These are phyloP conservation scores for Dendryphion nanum DNA, from an alignment of 2,329 filamentous ascomycete species.

Conservation along the genomic window DNA sequence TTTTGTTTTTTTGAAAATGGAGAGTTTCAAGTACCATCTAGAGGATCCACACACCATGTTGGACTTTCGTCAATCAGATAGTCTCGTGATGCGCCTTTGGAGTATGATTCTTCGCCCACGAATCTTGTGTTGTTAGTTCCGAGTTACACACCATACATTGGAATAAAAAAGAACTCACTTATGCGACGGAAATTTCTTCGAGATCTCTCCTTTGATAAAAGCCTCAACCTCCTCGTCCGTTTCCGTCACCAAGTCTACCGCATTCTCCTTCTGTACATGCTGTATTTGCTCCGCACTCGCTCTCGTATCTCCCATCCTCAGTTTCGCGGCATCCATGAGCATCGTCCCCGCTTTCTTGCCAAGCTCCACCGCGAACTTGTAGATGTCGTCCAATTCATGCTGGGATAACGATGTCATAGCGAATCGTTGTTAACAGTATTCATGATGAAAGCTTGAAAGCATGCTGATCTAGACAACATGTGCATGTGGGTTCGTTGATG, in stretches of 20 bases:
- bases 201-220: conserved; percentile 64
- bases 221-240: conserved; percentile 73
- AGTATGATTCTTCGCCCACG: conserved; percentile 75
- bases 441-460: too few relatives aligned
- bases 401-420: conserved; percentile 27
- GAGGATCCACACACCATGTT: conserved; percentile 75
- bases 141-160: background rate
- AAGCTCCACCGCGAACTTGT: conserved; percentile 68
- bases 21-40: conserved; percentile 56
- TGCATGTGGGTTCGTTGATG: too few relatives aligned
- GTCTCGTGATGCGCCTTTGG: conserved; percentile 62
- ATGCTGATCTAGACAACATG: too few relatives aligned
- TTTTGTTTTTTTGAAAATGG: background rate
- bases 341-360: conserved; percentile 68
- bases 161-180: conserved; percentile 49
- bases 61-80: conserved; percentile 65
- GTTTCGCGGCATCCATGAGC: conserved; percentile 62
- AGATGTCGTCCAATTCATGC: conserved; percentile 62
- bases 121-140: conserved; percentile 51
- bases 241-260: conserved; percentile 76
- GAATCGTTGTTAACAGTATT: too few relatives aligned
- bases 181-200: conserved; percentile 62
- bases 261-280: conserved; percentile 68
- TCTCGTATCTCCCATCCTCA: conserved; percentile 48
- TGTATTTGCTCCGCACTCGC: conserved; percentile 28